A percentile compares a stretch with the other conserved stretches of the same genome.
Conservation (phyloP, 2,329 filamentous ascomycete genomes). For the Diaporthe vexans region DNA sequence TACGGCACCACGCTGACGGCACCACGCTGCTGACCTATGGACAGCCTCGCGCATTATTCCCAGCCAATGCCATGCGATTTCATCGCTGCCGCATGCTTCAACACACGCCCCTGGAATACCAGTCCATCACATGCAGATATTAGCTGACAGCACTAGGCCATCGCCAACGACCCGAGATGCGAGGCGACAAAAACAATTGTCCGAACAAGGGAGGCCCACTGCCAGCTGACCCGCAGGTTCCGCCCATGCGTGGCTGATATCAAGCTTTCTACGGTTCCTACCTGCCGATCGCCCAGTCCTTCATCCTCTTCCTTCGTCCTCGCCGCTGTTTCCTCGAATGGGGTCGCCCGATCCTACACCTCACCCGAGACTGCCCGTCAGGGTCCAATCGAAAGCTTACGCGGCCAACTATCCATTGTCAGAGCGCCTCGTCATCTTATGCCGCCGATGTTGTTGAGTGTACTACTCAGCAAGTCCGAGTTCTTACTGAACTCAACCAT, state of each 20-base stretch:
- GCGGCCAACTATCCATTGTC: neutral
- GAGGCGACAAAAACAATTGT: neutral
- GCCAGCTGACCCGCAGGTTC: neutral
- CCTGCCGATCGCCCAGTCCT: neutral
- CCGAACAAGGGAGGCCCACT: neutral
- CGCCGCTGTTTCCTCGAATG: neutral
- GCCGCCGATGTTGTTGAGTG: neutral
- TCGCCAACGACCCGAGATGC: neutral
- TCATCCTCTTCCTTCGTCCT: neutral
- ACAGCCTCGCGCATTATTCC: no score
- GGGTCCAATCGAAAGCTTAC: neutral
- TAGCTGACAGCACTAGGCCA: neutral
- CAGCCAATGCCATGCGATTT: no score
- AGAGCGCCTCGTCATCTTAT: neutral
- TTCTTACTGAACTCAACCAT: neutral
- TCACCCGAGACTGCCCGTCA: neutral
- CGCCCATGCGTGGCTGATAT: neutral
- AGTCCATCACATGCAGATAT: neutral
- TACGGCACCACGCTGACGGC: no score
- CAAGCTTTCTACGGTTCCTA: constrained; percentile 1
- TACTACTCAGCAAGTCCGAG: neutral
- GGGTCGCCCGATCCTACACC: neutral
- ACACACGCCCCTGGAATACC: no score
- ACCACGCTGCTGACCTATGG: no score
- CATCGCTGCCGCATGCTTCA: no score